These are phyloP conservation scores for Eucalyptus coolabah DNA, from an alignment of 345 rosid species.

Conservation along the genomic window DNA sequence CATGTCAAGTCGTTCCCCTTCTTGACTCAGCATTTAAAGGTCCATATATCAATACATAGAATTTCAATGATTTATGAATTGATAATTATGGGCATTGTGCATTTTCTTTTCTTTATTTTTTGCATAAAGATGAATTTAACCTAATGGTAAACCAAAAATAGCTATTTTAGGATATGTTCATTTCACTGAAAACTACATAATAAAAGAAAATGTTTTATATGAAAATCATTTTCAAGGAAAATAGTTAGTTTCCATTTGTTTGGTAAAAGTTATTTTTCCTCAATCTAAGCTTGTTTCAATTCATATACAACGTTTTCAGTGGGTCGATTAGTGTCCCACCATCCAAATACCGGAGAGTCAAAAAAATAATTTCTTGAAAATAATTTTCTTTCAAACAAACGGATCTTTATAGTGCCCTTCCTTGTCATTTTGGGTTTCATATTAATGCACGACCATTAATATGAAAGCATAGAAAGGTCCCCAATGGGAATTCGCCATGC, in stretches of 20 bases:
- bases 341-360: accelerated
- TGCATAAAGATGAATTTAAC: background rate
- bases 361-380: too few species aligned
- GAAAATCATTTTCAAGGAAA: background rate
- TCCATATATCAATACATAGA: too few species aligned
- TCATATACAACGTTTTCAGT: too few species aligned
- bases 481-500: background rate
- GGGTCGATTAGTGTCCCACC: accelerated
- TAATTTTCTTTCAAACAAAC: background rate
- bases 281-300: background rate
- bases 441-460: background rate
- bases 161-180: background rate
- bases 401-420: background rate
- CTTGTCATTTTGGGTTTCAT: background rate
- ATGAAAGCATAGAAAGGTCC: background rate
- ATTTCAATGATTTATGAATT: background rate
- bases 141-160: background rate
- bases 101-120: background rate
- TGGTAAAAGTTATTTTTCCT: background rate
- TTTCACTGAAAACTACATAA: background rate
- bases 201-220: too few species aligned
- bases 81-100: accelerated
- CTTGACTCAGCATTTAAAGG: background rate
- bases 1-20: background rate
- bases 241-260: too few species aligned